Evolutionary conservation across 768 basidiomycete species (phyloP), one percentile per base, ranked within the genome.

Genomic region (Lactarius indigo): DNA sequence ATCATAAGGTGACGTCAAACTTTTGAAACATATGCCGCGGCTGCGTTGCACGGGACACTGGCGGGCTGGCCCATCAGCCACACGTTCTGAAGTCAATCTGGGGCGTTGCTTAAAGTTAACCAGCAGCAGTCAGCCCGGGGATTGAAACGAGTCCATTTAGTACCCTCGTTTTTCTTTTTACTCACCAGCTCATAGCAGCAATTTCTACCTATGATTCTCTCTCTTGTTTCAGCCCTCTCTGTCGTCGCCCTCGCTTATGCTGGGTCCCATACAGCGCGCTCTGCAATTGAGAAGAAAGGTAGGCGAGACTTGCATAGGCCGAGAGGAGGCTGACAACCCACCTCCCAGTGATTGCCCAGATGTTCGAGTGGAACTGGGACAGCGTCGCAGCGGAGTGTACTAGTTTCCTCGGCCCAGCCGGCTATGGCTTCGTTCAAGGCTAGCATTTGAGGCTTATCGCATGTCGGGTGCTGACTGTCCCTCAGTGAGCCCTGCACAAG

Each of bases 361-460:
- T 90, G 83, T 90, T 89, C 71, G 81, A 88, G 72, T 89, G 88
- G 88, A 80, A 73, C 12, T 79, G 77, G 78, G 75, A 76, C 64
- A 79, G 84, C 66, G 72, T 90, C 57, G 88, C 87, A 0, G 71
- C 80, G 3, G 88, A 90, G 74, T 90, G 88, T 75, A 83, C 80
- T 5, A 78, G 78, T 64, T 90, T 88, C 72, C 80, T 90, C 55
- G 88, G 88, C 1, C 87, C 87, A 3, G 83, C 85, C 60, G 76
- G 77, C 10, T 81, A 89, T 72, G 88, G 87, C 9, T 89, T 81
- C 70, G 87, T 89, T 26, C 88, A 89, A 85, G 84, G 87, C 76
- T 57, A 12, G 73, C 37, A 23, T 39, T 8, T 35, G 15, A 33
- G n/a, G 12, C 9, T 6, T n/a, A 18, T n/a, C 28, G 17, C 28